Conservation (phyloP, 306 rosid species). For the Sphenostylis stenocarpa region DNA sequence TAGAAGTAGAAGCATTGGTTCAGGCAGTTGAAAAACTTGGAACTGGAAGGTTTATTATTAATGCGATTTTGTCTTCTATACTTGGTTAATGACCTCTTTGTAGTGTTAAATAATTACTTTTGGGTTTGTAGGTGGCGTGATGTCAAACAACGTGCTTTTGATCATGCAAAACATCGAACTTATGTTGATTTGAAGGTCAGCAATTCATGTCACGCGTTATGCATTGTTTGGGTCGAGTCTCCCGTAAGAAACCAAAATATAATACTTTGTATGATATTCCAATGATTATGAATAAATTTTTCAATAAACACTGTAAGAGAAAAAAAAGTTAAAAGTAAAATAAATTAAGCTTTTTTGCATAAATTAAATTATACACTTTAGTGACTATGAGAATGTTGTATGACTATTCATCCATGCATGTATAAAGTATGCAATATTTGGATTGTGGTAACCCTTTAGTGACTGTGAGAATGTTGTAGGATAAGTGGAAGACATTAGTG, state of each 20-base stretch:
- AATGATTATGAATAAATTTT: background rate
- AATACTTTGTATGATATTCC: background rate
- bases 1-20: conserved; percentile 82
- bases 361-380: background rate
- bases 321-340: background rate
- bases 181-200: conserved; percentile 80
- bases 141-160: conserved; percentile 69
- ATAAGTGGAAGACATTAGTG: conserved; percentile 85
- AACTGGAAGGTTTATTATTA: conserved; percentile 68
- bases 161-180: conserved; percentile 64
- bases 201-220: background rate
- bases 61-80: background rate
- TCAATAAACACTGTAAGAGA: background rate
- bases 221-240: background rate
- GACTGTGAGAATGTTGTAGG: conserved; percentile 44
- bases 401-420: background rate
- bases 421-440: background rate
- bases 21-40: conserved; percentile 83
- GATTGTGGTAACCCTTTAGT: background rate
- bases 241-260: background rate
- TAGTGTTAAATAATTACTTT: background rate
- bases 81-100: background rate
- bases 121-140: conserved; percentile 62
- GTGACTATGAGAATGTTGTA: no score
- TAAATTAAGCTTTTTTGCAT: background rate